Conservation (phyloP, 2,329 filamentous ascomycete genomes). For the Aureobasidium sp. region DNA sequence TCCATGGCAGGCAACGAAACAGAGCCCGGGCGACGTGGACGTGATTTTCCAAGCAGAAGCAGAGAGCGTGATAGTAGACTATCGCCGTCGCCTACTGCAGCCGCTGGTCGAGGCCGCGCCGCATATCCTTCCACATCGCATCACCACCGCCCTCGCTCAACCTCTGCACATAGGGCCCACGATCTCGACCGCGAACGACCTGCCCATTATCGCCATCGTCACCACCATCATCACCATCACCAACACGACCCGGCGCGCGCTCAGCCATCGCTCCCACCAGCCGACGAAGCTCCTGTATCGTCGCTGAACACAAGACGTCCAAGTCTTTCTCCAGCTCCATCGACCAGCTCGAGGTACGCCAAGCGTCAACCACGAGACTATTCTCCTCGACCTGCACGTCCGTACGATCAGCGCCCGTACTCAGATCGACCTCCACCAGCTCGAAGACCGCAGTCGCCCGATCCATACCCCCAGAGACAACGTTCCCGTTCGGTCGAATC, state of each 20-base stretch:
- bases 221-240: constrained; percentile 4
- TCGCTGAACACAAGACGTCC: constrained; percentile 1
- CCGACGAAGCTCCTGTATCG: not conserved
- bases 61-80: constrained; percentile 7
- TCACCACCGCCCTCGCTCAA: constrained; percentile 10
- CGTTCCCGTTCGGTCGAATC: constrained; percentile 35
- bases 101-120: constrained; percentile 1
- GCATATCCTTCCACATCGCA: constrained; percentile 4
- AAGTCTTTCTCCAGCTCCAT: constrained; percentile 5
- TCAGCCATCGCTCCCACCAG: not conserved
- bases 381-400: not conserved
- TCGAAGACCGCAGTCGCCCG: constrained; percentile 26
- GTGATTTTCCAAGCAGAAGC: constrained; percentile 11
- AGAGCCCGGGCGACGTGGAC: constrained; percentile 10
- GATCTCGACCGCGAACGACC: not conserved
- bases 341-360: not conserved
- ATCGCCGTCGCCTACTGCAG: constrained; percentile 7
- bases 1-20: constrained; percentile 11
- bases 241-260: not conserved
- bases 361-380: constrained; percentile 3
- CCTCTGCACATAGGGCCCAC: constrained; percentile 1
- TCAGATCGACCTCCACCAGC: not conserved
- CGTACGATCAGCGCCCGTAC: not conserved
- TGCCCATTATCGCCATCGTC: not conserved
- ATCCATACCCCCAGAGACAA: constrained; percentile 28